These are phyloP conservation scores for Alternaria rosae DNA, from an alignment of 2,329 filamentous ascomycete genomes.

Conservation along the genomic window DNA sequence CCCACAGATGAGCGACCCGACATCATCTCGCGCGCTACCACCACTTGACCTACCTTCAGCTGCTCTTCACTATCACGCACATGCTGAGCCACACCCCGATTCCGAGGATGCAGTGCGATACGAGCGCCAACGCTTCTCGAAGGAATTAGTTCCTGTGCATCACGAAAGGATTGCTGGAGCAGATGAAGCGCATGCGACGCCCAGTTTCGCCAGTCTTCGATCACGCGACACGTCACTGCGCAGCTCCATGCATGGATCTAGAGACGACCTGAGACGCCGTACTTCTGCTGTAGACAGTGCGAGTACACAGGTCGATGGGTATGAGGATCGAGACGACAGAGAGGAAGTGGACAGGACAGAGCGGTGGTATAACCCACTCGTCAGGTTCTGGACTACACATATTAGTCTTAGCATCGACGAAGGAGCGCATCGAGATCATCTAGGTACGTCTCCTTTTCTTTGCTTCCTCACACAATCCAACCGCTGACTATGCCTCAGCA, in stretches of 20 bases:
- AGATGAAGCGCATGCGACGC: background rate
- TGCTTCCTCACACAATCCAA: background rate
- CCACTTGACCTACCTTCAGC: conserved; percentile 20
- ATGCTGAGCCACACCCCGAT: conserved; percentile 22
- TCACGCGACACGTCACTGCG: conserved; percentile 11
- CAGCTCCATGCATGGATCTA: conserved; percentile 4
- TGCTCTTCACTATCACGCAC: conserved; percentile 14
- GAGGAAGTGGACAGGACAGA: background rate
- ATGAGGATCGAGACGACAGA: background rate
- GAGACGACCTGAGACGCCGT: conserved; percentile 2
- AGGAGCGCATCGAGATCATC: conserved; percentile 61
- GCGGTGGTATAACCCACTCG: conserved; percentile 50
- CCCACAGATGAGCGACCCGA: conserved; percentile 15
- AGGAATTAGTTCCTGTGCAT: conserved; percentile 18
- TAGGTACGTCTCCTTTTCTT: conserved; percentile 54
- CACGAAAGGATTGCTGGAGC: background rate
- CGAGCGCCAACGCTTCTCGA: conserved; percentile 26
- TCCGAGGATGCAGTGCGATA: conserved; percentile 27
- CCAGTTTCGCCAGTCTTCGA: conserved; percentile 6
- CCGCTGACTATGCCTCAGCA: conserved; percentile 55
- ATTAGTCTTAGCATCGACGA: conserved; percentile 61
- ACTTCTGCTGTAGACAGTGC: conserved; percentile 9
- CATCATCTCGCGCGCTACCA: conserved; percentile 9
- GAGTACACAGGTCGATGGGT: conserved; percentile 10
- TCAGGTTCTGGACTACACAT: conserved; percentile 59